Percentiles rank a stretch among this genome's conserved stretches.
These are phyloP conservation scores for Erigeron canadensis DNA, from an alignment of 129 eudicot genomes.

Conservation along the genomic window DNA sequence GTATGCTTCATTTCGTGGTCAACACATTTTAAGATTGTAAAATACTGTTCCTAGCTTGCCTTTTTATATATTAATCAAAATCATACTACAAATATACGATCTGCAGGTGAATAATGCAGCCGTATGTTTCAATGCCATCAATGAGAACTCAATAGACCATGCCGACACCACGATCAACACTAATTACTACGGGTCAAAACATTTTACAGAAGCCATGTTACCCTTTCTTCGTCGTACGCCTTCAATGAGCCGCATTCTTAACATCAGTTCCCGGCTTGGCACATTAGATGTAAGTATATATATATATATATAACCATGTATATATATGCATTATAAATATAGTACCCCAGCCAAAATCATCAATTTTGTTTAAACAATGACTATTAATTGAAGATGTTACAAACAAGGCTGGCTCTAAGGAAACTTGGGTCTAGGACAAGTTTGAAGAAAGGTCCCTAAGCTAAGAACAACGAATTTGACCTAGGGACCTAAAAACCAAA, in stretches of 20 bases:
- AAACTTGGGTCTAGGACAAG: too few species aligned
- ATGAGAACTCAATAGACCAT: slow-evolving; percentile 57
- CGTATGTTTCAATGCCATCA: slow-evolving; percentile 56
- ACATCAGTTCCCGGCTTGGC: slow-evolving; percentile 90
- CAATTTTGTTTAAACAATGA: too few species aligned
- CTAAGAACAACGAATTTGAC: too few species aligned
- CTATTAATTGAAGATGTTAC: too few species aligned
- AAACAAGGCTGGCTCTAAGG: too few species aligned
- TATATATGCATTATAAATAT: neutral
- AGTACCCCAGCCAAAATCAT: neutral
- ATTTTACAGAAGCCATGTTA: slow-evolving; percentile 60
- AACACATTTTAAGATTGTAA: too few species aligned
- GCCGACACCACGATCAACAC: slow-evolving; percentile 67
- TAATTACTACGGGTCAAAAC: slow-evolving; percentile 69
- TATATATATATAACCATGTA: neutral
- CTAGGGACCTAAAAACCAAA: too few species aligned
- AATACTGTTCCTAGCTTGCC: too few species aligned
- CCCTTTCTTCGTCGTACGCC: slow-evolving; percentile 51
- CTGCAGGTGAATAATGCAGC: slow-evolving; percentile 85
- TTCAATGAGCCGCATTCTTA: slow-evolving; percentile 56
- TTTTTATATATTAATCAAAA: slow-evolving; percentile 6
- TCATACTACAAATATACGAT: neutral
- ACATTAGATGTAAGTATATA: slow-evolving; percentile 47
- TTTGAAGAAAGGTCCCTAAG: too few species aligned
- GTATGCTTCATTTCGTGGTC: too few species aligned